These are phyloP conservation scores for Cryphonectria nitschkei DNA, from an alignment of 2,329 filamentous ascomycete species.

Conservation along the genomic window DNA sequence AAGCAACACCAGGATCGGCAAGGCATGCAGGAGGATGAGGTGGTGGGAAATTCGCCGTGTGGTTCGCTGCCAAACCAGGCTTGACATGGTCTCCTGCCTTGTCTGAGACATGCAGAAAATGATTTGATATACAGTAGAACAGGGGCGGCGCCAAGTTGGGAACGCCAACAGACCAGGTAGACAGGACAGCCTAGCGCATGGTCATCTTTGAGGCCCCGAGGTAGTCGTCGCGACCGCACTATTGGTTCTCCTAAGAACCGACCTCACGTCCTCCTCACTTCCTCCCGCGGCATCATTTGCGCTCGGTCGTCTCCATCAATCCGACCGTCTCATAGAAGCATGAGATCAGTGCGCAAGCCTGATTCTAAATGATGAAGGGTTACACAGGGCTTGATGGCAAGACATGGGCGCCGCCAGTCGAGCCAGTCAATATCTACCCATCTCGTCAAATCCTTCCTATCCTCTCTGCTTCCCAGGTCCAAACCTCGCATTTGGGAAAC, in stretches of 20 bases:
- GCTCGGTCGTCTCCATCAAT: background rate
- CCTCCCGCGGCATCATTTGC: background rate
- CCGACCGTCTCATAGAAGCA: background rate
- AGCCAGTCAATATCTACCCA: background rate
- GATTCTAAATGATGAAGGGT: background rate
- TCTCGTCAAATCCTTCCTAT: background rate
- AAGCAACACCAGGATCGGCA: background rate
- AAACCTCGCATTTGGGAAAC: background rate
- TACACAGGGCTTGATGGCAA: background rate
- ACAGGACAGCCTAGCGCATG: background rate
- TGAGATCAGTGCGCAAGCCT: background rate
- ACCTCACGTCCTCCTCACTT: background rate
- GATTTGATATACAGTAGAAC: background rate
- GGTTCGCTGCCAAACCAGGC: background rate
- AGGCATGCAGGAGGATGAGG: background rate
- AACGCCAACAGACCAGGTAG: background rate
- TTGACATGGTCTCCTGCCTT: conserved; percentile 2
- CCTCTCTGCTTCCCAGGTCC: background rate
- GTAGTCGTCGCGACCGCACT: background rate
- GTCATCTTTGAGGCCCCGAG: background rate
- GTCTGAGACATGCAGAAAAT: conserved; percentile 8
- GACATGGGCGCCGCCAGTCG: background rate
- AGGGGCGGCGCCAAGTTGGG: background rate
- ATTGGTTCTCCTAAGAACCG: background rate
- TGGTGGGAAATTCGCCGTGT: background rate